Conservation (phyloP, 805 yeast genomes). For the Naumovozyma castellii region DNA sequence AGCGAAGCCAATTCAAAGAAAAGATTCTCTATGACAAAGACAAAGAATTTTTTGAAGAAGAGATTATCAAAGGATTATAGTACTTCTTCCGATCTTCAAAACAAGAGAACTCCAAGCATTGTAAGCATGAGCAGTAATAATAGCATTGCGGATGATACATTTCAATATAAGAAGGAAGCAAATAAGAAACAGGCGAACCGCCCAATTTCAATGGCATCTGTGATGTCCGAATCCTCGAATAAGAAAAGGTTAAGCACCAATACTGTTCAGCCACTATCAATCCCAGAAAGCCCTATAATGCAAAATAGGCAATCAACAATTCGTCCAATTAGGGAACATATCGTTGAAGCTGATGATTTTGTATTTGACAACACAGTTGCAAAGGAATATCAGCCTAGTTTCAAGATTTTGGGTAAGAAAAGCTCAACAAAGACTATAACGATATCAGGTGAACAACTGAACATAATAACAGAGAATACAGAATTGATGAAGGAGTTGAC, state of each 20-base stretch:
- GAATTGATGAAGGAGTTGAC: slow-evolving; percentile 55
- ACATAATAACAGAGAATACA: slow-evolving; percentile 50
- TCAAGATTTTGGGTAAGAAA: slow-evolving; percentile 3
- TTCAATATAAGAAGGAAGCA: slow-evolving; percentile 3
- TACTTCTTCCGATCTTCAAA: background rate
- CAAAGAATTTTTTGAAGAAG: background rate
- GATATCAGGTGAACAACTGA: slow-evolving; percentile 52
- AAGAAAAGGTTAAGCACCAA: too few relatives aligned
- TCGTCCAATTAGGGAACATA: background rate
- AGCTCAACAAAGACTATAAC: slow-evolving; percentile 17
- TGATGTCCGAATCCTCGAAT: background rate
- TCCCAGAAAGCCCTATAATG: background rate
- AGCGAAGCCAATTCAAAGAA: background rate
- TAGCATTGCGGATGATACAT: slow-evolving; percentile 8
- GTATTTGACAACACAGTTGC: slow-evolving; percentile 15
- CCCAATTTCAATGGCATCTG: background rate
- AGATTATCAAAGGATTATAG: background rate
- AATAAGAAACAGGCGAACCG: background rate
- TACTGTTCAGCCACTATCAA: too few relatives aligned
- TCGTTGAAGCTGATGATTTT: slow-evolving; percentile 11
- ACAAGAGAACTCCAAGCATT: slow-evolving; percentile 7
- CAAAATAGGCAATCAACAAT: background rate
- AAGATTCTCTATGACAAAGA: background rate
- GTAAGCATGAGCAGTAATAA: slow-evolving; percentile 8
- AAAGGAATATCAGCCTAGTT: slow-evolving; percentile 9